Evolutionary conservation across 2,329 filamentous ascomycete species (phyloP), one percentile per base, ranked within the genome.

Genomic region (Aphanoascus verrucosus): DNA sequence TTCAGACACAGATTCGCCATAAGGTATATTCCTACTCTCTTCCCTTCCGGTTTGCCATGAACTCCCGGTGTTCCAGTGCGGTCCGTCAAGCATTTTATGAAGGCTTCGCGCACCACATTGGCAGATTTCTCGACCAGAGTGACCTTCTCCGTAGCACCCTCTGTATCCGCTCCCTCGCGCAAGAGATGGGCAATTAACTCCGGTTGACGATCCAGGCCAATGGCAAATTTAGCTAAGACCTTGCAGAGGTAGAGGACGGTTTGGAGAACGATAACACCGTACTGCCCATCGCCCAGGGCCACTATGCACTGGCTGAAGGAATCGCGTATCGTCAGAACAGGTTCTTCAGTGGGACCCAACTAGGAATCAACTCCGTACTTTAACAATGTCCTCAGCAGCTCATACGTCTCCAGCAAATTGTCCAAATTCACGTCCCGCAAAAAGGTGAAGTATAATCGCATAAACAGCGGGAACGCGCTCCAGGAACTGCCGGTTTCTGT

Each of bases 1-100:
- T 90, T 91, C 47, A 96, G 73, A 37, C 89, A 93, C 20, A 95
- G 78, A 64, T 96, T 96, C 56, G 89, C 90, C 70, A 94, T 89
- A 55, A 87, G 83, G 71, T 96, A 96, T 57, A 96, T 89, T 42
- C 88, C 90, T 9, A 85, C 73, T 64, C 91, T 88, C 66, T 90
- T 94, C 52, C 89, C 88, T 62, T 90, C 85, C 0, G 88, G 88
- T 56, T 76, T 80, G 17, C 23, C 23, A 28, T 28, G 23, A 28
- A 28, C 23, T 28, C 74, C 73, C 11, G 81, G 75, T 23, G 79
- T 81, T 15, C 82, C 82, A 1, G 81, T 84, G 47, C 88, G 80
- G 65, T 95, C 89, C 3, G 86, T 89, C 34, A 95, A 72, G 59
- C 91, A 96, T 38, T 88, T 88, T 9, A 88, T 93, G 65, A 96